phyloP scores from a whole-genome alignment of 805 yeast genomes.

The Priceomyces castillae region DNA sequence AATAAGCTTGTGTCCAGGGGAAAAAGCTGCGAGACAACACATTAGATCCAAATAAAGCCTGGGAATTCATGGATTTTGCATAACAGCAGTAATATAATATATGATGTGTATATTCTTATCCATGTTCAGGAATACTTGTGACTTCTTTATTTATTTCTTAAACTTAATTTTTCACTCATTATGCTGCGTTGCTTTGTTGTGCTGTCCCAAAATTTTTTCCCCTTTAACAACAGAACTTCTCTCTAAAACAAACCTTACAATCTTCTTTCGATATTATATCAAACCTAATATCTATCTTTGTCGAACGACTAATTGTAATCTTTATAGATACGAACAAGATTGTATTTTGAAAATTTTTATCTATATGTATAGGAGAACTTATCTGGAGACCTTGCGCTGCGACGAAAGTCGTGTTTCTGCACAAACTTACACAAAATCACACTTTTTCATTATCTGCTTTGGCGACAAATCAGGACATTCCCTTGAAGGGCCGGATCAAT shows the following conservation, averaged over 20 bases:
- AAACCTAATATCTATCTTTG: conserved; percentile 2
- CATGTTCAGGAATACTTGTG: no score
- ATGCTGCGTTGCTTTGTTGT: not conserved
- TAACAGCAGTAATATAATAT: no score
- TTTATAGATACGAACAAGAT: not conserved
- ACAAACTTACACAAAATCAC: conserved; percentile 4
- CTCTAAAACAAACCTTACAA: conserved; percentile 4
- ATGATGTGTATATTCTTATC: no score
- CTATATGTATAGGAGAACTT: conserved; percentile 3
- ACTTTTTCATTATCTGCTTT: conserved; percentile 1
- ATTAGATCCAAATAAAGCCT: no score
- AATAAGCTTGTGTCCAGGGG: not conserved
- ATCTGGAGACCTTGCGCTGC: conserved; percentile 1
- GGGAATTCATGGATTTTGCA: no score
- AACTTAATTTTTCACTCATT: not conserved
- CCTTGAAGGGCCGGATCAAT: not conserved
- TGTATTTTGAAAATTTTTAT: conserved; percentile 3
- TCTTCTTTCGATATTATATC: conserved; percentile 4
- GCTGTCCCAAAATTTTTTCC: not conserved
- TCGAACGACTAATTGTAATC: conserved; percentile 1
- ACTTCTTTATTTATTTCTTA: no score
- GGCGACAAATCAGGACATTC: conserved; percentile 1
- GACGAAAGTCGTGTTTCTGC: not conserved
- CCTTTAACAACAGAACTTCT: not conserved
- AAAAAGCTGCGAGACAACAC: not conserved